Evolutionary conservation across 202 grass and related monocot genomes (phyloP).

Genomic region (Elaeis oleifera): DNA sequence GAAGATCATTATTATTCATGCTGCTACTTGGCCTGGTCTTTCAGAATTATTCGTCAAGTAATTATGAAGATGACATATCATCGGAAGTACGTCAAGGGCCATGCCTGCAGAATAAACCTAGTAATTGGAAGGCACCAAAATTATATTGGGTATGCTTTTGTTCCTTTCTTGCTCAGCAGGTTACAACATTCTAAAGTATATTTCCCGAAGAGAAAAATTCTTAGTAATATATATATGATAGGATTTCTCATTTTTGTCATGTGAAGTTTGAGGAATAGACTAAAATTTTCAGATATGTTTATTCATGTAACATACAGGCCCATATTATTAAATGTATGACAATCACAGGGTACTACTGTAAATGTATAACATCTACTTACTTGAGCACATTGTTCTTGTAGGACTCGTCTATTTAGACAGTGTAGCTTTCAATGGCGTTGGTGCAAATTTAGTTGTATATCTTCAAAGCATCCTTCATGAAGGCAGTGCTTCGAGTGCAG

Average conservation of each 20-base stretch:
- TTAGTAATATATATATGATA: too few relatives aligned
- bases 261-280: too few relatives aligned
- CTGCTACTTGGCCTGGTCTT: background rate
- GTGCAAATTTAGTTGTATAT: slow-evolving; percentile 9
- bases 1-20: background rate
- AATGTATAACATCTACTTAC: too few relatives aligned
- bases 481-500: slow-evolving; percentile 11
- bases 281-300: too few relatives aligned
- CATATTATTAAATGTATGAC: too few relatives aligned
- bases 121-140: slow-evolving; percentile 33
- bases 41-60: background rate
- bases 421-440: background rate
- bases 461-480: background rate
- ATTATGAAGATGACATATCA: slow-evolving; percentile 10
- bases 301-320: too few relatives aligned
- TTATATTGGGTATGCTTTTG: slow-evolving; percentile 39
- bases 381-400: background rate
- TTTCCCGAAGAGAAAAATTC: too few relatives aligned
- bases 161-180: background rate
- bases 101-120: slow-evolving; percentile 31
- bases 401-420: slow-evolving; percentile 8
- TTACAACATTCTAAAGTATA: too few relatives aligned
- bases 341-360: too few relatives aligned
- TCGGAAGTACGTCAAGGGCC: slow-evolving; percentile 5
- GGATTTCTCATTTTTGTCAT: too few relatives aligned